Base-by-base conservation (phyloP, 2,329 filamentous ascomycete genomes). In the Arthroderma sp. region DNA sequence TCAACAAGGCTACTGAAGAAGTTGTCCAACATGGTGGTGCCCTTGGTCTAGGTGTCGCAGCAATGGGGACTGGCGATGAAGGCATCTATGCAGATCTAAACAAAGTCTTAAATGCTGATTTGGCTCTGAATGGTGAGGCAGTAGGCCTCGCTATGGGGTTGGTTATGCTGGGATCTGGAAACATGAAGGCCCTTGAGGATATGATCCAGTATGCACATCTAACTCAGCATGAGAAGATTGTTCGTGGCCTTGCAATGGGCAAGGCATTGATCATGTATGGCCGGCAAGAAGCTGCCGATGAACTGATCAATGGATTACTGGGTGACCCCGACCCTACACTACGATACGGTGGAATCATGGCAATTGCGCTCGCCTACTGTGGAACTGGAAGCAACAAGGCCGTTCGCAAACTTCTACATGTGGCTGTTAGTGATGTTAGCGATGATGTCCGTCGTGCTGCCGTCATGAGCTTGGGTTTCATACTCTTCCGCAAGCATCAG, bases 231-330 rank as follows among this genome's bases (percentile, higher is more conserved):
- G 93, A 98, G 77, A 98, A 98, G 81, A 97, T 95, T 67, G 90
- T 98, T 23, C 89, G 93, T 54, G 93, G 93, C 69, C 82, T 96
- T 59, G 91, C 93, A 33, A 82, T 98, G 63, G 93, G 93, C 59
- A 97, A 98, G 89, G 90, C 93, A 9, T 78, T 98, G 59, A 95
- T 98, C 76, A 97, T 97, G 91, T 98, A 93, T 66, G 90, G 87
- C 52, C 87, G 90, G 60, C 91, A 97, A 74, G 93, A 98, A 73
- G 86, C 86, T 62, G 93, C 93, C 11, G 93, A 98, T 72, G 87
- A 93, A 67, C 81, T 97, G 65, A 94, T 98, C 63, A 91, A 95
- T 68, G 90, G 88, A 52, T 83, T 98, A 1, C 80, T 98, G 37
- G 90, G 89, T 62, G 93, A 98, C 65, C 88, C 93, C 1, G 91